Conservation (phyloP, 2,329 filamentous ascomycete genomes). For the Aschersonia sp. region DNA sequence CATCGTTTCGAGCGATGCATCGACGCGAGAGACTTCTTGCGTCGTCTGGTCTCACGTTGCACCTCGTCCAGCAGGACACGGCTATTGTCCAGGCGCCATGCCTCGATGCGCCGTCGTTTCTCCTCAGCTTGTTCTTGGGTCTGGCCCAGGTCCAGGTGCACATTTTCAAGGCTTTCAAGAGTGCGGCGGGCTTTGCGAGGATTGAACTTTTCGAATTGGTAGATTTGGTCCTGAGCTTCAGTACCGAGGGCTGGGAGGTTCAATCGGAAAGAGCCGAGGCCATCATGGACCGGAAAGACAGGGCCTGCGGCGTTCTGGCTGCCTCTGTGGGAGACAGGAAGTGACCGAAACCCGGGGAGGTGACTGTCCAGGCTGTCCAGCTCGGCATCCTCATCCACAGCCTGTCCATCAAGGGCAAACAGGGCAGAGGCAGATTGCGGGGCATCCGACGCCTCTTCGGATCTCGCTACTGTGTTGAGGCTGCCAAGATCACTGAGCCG, state of each 20-base stretch:
- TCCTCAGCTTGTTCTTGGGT: constrained; percentile 51
- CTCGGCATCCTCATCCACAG: constrained; percentile 55
- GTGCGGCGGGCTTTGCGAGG: constrained; percentile 47
- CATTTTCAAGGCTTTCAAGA: constrained; percentile 37
- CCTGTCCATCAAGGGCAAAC: constrained; percentile 21
- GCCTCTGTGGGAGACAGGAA: constrained; percentile 18
- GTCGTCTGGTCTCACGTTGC: constrained; percentile 63
- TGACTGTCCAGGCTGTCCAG: constrained; percentile 90
- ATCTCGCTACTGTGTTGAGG: constrained; percentile 52
- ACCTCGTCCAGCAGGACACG: constrained; percentile 75
- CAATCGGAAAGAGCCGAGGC: constrained; percentile 69
- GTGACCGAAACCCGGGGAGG: constrained; percentile 70
- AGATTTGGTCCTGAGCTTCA: constrained; percentile 69
- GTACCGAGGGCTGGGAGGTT: constrained; percentile 36
- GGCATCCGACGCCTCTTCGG: constrained; percentile 33
- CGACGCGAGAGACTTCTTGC: constrained; percentile 46
- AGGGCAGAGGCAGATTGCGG: constrained; percentile 20
- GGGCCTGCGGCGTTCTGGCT: constrained; percentile 36
- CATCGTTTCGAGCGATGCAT: constrained; percentile 13
- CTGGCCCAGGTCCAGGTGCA: constrained; percentile 35
- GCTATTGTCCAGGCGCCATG: constrained; percentile 86
- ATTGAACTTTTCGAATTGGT: constrained; percentile 78
- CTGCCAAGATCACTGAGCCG: constrained; percentile 71
- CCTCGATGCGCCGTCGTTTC: constrained; percentile 71
- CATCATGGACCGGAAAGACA: constrained; percentile 83